Conservation (phyloP, 2,329 filamentous ascomycete genomes). For the Sclerotinia sclerotiorum region DNA sequence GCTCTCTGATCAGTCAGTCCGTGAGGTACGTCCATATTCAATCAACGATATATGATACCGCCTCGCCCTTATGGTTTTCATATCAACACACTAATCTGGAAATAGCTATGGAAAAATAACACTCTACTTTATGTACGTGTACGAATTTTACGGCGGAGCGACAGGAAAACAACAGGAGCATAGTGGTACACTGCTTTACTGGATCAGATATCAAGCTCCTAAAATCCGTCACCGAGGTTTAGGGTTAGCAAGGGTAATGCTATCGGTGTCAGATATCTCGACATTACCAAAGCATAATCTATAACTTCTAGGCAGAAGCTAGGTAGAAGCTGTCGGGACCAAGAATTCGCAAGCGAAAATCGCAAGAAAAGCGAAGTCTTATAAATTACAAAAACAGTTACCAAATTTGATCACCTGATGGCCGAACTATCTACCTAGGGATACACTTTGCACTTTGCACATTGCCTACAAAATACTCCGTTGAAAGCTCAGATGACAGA, state of each 20-base stretch:
- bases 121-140: background rate
- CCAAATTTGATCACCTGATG: too few species aligned
- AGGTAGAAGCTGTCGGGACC: background rate
- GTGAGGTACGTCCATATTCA: background rate
- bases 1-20: background rate
- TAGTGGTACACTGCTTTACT: background rate
- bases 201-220: background rate
- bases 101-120: background rate
- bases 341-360: background rate
- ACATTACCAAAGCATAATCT: background rate
- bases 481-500: background rate
- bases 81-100: background rate
- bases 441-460: background rate
- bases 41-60: background rate
- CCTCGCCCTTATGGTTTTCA: background rate
- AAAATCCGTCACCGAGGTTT: background rate
- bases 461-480: background rate
- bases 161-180: background rate
- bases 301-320: background rate
- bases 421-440: background rate
- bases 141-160: background rate
- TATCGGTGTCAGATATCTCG: background rate
- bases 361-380: background rate
- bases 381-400: background rate
- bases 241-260: slow-evolving; percentile 1